Conservation (phyloP, 2,329 filamentous ascomycete species). For the Westerdykella sp. region DNA sequence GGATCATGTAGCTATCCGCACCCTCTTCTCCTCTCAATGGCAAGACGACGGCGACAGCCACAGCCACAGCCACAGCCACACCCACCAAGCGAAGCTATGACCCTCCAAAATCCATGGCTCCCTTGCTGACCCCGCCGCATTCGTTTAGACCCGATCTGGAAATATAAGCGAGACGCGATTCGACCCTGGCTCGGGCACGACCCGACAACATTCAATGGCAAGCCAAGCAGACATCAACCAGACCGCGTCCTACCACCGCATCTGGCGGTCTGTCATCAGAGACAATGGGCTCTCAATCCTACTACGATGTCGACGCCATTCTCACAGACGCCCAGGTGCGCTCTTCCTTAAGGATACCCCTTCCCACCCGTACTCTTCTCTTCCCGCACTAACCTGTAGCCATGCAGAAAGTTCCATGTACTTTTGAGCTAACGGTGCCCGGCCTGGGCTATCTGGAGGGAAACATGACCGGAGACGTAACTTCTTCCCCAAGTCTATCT, state of each 20-base stretch:
- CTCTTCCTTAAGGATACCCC: neutral
- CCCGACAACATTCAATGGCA: neutral
- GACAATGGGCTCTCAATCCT: constrained; percentile 47
- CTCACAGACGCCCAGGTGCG: constrained; percentile 72
- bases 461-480: constrained; percentile 58
- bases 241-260: neutral
- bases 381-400: constrained; percentile 3
- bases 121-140: no score
- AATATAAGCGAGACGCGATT: no score
- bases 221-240: no score
- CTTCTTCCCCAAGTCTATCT: constrained; percentile 2
- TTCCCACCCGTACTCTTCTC: constrained; percentile 2
- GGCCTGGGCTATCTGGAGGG: constrained; percentile 86
- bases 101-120: neutral
- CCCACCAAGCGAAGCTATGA: neutral
- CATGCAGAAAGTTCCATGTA: constrained; percentile 83
- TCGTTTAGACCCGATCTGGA: no score
- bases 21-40: no score
- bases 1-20: no score
- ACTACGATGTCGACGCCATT: constrained; percentile 81
- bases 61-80: no score
- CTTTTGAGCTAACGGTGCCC: constrained; percentile 83
- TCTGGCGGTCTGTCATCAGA: neutral
- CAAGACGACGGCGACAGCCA: no score
- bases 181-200: no score